Evolutionary conservation across 2,329 filamentous ascomycete species (phyloP).

Genomic region (Stachybotrys echinatus): DNA sequence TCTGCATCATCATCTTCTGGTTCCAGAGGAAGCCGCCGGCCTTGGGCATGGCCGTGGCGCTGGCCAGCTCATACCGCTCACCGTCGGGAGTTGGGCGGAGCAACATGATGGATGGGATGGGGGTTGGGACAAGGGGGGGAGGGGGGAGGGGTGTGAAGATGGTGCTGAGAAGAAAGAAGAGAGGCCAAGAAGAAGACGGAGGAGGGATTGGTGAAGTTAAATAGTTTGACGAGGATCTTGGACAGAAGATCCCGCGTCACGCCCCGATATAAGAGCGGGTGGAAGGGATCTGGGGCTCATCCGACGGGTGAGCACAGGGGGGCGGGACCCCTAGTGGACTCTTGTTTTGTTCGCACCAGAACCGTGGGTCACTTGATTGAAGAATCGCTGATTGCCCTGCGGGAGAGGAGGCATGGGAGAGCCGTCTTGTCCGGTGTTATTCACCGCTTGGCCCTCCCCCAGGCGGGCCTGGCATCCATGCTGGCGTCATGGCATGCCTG

Average conservation of each 20-base stretch:
- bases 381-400: too few relatives aligned
- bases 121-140: background rate
- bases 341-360: too few relatives aligned
- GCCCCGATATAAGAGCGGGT: background rate
- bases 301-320: background rate
- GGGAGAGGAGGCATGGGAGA: background rate
- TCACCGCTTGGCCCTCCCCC: background rate
- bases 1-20: constrained; percentile 56
- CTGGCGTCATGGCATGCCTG: background rate
- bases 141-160: background rate
- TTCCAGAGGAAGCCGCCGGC: constrained; percentile 55
- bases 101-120: background rate
- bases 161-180: background rate
- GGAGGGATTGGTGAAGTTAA: too few relatives aligned
- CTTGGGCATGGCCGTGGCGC: constrained; percentile 51
- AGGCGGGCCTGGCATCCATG: too few relatives aligned
- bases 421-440: background rate
- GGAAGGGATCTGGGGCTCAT: background rate
- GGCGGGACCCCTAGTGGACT: background rate
- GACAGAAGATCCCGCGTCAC: background rate
- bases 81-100: constrained; percentile 39
- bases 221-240: background rate
- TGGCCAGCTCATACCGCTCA: constrained; percentile 48
- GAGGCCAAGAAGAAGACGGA: background rate
- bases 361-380: background rate